These are phyloP conservation scores for Claviceps monticola DNA, from an alignment of 2,329 filamentous ascomycete genomes.

Conservation along the genomic window DNA sequence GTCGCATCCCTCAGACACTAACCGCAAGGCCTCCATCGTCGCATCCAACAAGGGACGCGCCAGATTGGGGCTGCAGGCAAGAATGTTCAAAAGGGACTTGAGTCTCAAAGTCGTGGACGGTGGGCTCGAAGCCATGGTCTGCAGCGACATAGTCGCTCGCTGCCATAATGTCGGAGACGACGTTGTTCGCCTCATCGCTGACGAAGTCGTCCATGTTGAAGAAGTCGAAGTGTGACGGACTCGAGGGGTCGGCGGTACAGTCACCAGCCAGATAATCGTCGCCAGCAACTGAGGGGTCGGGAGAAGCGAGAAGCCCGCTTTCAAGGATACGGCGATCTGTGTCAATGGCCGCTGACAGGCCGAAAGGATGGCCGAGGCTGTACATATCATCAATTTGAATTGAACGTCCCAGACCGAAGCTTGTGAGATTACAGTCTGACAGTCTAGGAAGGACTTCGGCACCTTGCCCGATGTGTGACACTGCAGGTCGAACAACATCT, in stretches of 20 bases:
- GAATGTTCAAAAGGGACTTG: slow-evolving; percentile 48
- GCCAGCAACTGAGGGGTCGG: slow-evolving; percentile 52
- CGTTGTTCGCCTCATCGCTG: slow-evolving; percentile 34
- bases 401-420: slow-evolving; percentile 34
- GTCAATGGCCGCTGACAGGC: slow-evolving; percentile 53
- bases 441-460: slow-evolving; percentile 31
- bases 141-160: slow-evolving; percentile 36
- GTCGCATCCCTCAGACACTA: slow-evolving; percentile 45
- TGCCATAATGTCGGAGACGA: slow-evolving; percentile 33
- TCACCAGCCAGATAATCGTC: slow-evolving; percentile 54
- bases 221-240: slow-evolving; percentile 26
- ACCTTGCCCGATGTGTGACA: slow-evolving; percentile 86
- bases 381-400: slow-evolving; percentile 47
- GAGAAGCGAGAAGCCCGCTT: slow-evolving; percentile 60
- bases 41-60: slow-evolving; percentile 61
- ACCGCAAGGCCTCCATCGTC: slow-evolving; percentile 62
- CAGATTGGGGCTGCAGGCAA: slow-evolving; percentile 61
- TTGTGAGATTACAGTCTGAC: slow-evolving; percentile 25
- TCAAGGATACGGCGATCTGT: slow-evolving; percentile 66
- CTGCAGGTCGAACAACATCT: slow-evolving; percentile 99
- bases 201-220: slow-evolving; percentile 43
- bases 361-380: slow-evolving; percentile 57
- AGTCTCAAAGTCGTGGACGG: slow-evolving; percentile 45
- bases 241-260: slow-evolving; percentile 33
- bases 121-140: slow-evolving; percentile 37